phyloP scores from a whole-genome alignment of 2,329 filamentous ascomycete species.

The Erysiphe pulchra region DNA sequence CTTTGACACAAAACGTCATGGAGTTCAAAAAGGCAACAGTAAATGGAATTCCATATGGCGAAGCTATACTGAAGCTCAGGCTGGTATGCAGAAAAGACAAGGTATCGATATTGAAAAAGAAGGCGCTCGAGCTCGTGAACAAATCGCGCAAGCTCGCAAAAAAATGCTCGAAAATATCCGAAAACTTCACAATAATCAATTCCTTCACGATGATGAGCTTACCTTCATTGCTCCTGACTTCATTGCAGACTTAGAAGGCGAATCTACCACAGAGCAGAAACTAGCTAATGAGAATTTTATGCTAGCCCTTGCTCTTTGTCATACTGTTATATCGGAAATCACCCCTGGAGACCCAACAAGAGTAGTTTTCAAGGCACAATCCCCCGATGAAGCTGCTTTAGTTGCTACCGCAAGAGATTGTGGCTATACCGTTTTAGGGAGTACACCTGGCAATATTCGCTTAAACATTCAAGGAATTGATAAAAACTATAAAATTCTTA shows the following conservation, averaged over 20 bases:
- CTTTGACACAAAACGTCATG: constrained; percentile 81
- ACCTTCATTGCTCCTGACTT: constrained; percentile 87
- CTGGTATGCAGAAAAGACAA: constrained; percentile 80
- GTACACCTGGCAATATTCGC: constrained; percentile 54
- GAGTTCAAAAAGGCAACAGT: constrained; percentile 98
- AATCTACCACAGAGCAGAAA: constrained; percentile 51
- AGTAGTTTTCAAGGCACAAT: constrained; percentile 92
- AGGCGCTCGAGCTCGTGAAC: constrained; percentile 38
- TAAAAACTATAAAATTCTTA: constrained; percentile 62
- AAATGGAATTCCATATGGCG: constrained; percentile 87
- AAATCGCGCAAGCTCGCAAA: constrained; percentile 56
- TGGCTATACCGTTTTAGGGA: constrained; percentile 76
- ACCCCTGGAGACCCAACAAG: constrained; percentile 71
- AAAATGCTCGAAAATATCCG: constrained; percentile 50
- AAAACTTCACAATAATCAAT: constrained; percentile 65
- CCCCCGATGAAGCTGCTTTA: constrained; percentile 82
- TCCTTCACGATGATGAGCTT: constrained; percentile 65
- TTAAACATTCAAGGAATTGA: constrained; percentile 75
- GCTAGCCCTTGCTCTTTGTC: constrained; percentile 83
- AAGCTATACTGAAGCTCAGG: constrained; percentile 96
- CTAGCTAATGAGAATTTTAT: constrained; percentile 71
- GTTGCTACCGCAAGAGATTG: constrained; percentile 87
- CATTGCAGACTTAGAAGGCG: constrained; percentile 55
- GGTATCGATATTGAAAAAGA: constrained; percentile 73
- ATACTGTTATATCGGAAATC: constrained; percentile 82